Percentiles rank a stretch among this genome's conserved stretches.
Evolutionary conservation across 2,329 filamentous ascomycete genomes (phyloP).

Genomic region (Talaromyces pinophilus): DNA sequence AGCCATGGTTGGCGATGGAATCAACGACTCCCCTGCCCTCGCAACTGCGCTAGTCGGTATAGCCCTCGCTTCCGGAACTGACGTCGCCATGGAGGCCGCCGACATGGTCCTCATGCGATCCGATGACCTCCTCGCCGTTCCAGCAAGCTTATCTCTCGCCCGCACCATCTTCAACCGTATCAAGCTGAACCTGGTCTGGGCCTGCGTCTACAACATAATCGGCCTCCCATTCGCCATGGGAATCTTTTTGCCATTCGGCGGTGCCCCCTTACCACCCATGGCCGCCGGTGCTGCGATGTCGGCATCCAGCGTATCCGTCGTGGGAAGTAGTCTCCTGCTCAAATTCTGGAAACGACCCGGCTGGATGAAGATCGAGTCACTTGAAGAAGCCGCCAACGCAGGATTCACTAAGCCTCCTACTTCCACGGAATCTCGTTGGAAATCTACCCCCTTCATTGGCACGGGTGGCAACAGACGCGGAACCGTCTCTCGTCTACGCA

Average conservation of each 20-base stretch:
- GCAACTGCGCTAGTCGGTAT: conserved; percentile 92
- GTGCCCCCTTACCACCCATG: conserved; percentile 82
- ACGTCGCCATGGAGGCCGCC: conserved; percentile 96
- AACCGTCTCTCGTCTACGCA: conserved; percentile 24
- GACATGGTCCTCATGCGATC: conserved; percentile 95
- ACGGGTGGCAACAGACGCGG: background rate
- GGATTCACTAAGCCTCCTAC: conserved; percentile 26
- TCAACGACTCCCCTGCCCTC: conserved; percentile 95
- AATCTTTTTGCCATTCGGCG: conserved; percentile 84
- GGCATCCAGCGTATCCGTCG: conserved; percentile 83
- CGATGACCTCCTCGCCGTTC: conserved; percentile 89
- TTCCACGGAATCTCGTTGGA: conserved; percentile 19
- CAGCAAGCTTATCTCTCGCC: conserved; percentile 78
- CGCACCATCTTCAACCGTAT: conserved; percentile 87
- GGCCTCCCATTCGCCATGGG: conserved; percentile 97
- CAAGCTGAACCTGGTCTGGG: conserved; percentile 90
- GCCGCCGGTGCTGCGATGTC: conserved; percentile 95
- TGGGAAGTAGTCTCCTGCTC: conserved; percentile 77
- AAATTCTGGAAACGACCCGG: conserved; percentile 81
- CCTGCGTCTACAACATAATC: conserved; percentile 87
- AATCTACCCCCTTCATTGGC: conserved; percentile 34
- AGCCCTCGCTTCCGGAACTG: conserved; percentile 86
- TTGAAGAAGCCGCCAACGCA: conserved; percentile 58
- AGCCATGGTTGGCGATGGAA: conserved; percentile 97
- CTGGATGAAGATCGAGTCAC: conserved; percentile 77